Evolutionary conservation across 2,329 filamentous ascomycete species (phyloP).

Genomic region (Colletotrichum noveboracense): DNA sequence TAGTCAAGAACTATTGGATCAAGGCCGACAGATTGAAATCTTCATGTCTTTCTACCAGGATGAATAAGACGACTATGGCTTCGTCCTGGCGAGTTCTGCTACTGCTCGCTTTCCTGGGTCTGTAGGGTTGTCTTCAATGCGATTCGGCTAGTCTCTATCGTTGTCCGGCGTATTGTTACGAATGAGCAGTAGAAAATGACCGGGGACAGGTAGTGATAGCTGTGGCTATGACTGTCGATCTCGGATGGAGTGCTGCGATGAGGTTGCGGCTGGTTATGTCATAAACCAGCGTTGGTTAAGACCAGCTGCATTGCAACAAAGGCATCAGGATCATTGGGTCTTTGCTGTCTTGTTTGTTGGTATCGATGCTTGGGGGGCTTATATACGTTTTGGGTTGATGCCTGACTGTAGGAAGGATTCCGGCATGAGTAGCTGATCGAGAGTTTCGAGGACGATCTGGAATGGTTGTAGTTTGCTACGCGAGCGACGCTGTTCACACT

Average conservation of each 20-base stretch:
- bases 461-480: not conserved
- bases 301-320: not conserved
- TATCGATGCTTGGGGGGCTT: not conserved
- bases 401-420: not conserved
- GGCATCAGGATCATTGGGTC: accelerated
- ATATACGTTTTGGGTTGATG: not conserved
- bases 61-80: not conserved
- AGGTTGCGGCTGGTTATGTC: not conserved
- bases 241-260: not conserved
- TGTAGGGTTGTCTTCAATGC: not conserved
- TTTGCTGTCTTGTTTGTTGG: not conserved
- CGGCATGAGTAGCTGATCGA: not conserved
- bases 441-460: not conserved
- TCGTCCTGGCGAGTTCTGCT: not conserved
- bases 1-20: accelerated
- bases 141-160: not conserved
- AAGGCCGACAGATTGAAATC: accelerated
- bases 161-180: too few relatives aligned
- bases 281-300: not conserved
- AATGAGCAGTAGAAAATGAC: not conserved
- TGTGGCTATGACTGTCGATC: not conserved
- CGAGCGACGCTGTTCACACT: too few relatives aligned
- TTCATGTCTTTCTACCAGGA: not conserved
- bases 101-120: not conserved
- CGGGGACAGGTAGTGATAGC: not conserved